Conservation (phyloP, 2,329 filamentous ascomycete genomes). For the Cytospora mali region DNA sequence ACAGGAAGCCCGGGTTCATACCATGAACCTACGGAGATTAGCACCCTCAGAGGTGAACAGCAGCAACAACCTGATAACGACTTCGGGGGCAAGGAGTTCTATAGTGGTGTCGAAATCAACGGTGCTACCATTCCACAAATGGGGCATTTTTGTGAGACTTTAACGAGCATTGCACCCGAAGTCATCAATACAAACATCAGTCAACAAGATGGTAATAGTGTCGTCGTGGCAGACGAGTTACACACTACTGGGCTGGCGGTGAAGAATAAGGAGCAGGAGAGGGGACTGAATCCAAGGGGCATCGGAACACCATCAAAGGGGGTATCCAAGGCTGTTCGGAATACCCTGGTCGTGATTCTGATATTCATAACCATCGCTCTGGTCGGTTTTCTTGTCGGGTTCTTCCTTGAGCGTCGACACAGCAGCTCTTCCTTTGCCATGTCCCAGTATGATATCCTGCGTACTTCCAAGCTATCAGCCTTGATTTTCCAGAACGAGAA, state of each 20-base stretch:
- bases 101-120: conserved; percentile 9
- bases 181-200: conserved; percentile 10
- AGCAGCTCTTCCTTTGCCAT: neutral
- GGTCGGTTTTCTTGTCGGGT: conserved; percentile 10
- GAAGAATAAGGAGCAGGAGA: neutral
- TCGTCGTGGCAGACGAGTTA: neutral
- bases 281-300: conserved; percentile 1
- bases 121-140: conserved; percentile 7
- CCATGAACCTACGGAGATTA: neutral
- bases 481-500: conserved; percentile 17
- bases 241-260: neutral
- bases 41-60: neutral
- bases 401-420: conserved; percentile 6
- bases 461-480: conserved; percentile 16
- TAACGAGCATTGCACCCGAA: conserved; percentile 4
- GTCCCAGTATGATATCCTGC: conserved; percentile 12
- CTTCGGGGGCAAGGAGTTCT: conserved; percentile 5
- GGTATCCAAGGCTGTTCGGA: conserved; percentile 9
- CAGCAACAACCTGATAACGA: conserved; percentile 1
- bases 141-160: conserved; percentile 18
- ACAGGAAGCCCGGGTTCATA: neutral
- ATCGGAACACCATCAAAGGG: conserved; percentile 3
- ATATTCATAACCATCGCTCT: conserved; percentile 5
- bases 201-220: neutral
- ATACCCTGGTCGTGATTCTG: neutral